phyloP scores from a whole-genome alignment of 208 protist genomes.

The Trypanosoma theileri region DNA sequence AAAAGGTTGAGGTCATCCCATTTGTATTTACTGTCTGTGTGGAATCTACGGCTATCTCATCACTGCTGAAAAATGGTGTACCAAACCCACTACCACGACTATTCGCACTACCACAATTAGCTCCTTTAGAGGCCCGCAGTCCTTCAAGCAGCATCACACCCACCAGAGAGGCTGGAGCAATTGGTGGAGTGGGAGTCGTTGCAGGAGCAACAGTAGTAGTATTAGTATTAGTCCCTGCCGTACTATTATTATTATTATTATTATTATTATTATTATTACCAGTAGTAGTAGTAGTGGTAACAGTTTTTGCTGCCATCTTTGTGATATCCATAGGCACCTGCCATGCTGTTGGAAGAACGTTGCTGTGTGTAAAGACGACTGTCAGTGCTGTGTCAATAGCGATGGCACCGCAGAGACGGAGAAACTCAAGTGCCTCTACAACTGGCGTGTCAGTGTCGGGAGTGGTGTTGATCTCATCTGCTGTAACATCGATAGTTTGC shows the following conservation, averaged over 20 bases:
- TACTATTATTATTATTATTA: too few relatives aligned
- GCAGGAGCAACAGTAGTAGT: too few relatives aligned
- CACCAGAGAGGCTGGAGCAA: constrained; percentile 24
- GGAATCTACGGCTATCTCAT: not conserved
- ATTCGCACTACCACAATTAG: not conserved
- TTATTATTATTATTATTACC: too few relatives aligned
- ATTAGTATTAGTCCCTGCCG: too few relatives aligned
- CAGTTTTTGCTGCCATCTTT: too few relatives aligned
- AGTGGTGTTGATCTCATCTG: constrained; percentile 26
- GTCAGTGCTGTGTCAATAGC: constrained; percentile 52
- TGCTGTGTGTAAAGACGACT: constrained; percentile 69
- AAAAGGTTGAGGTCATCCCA: not conserved
- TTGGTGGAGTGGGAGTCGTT: too few relatives aligned
- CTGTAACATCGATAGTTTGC: not conserved
- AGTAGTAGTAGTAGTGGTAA: too few relatives aligned
- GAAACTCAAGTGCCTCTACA: constrained; percentile 73
- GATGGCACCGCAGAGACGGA: constrained; percentile 51
- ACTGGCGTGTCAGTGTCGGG: constrained; percentile 52
- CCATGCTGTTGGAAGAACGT: constrained; percentile 30
- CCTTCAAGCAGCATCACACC: constrained; percentile 25
- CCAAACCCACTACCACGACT: constrained; percentile 1
- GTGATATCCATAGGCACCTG: too few relatives aligned
- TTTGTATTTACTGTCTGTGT: not conserved
- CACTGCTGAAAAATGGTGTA: constrained; percentile 1
- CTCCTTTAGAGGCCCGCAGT: not conserved